Evolutionary conservation across 495 filamentous ascomycete species (phyloP).

Genomic region (Penicillium angulare): DNA sequence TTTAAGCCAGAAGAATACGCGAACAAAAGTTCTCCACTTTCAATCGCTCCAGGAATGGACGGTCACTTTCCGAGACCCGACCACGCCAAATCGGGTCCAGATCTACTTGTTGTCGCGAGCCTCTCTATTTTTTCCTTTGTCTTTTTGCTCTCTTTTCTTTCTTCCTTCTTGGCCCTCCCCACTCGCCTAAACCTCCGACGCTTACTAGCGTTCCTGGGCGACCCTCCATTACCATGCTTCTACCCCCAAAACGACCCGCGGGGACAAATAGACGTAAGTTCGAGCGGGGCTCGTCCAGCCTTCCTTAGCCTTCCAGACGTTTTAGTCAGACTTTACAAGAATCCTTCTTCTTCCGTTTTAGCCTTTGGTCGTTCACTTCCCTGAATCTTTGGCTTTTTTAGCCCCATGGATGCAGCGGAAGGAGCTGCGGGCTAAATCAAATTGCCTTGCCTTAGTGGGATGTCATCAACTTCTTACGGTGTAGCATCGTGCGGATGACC

Average conservation of each 20-base stretch:
- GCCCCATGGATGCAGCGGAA: constrained; percentile 21
- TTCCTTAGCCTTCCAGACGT: constrained; percentile 30
- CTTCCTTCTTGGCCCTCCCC: not conserved
- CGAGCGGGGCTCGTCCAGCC: constrained; percentile 16
- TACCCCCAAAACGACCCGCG: not conserved
- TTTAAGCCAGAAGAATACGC: not conserved
- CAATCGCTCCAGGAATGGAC: not conserved
- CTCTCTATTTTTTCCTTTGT: constrained; percentile 6
- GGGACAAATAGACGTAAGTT: not conserved
- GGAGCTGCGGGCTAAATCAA: constrained; percentile 20
- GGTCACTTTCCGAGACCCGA: constrained; percentile 22
- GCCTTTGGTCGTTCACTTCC: not conserved
- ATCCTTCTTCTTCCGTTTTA: not conserved
- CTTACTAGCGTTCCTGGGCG: constrained; percentile 7
- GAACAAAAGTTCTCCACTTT: not conserved
- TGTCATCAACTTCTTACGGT: constrained; percentile 30
- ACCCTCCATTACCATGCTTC: not conserved
- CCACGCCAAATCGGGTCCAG: constrained; percentile 11
- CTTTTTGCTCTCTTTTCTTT: constrained; percentile 4
- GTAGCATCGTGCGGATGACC: constrained; percentile 21
- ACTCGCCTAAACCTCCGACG: constrained; percentile 16
- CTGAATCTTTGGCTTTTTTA: constrained; percentile 3
- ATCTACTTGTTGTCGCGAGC: constrained; percentile 18
- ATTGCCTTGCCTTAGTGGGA: constrained; percentile 29
- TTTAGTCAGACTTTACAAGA: constrained; percentile 8